These are phyloP conservation scores for Fomitopsis palustris DNA, from an alignment of 1,284 basidiomycete species.

Conservation along the genomic window DNA sequence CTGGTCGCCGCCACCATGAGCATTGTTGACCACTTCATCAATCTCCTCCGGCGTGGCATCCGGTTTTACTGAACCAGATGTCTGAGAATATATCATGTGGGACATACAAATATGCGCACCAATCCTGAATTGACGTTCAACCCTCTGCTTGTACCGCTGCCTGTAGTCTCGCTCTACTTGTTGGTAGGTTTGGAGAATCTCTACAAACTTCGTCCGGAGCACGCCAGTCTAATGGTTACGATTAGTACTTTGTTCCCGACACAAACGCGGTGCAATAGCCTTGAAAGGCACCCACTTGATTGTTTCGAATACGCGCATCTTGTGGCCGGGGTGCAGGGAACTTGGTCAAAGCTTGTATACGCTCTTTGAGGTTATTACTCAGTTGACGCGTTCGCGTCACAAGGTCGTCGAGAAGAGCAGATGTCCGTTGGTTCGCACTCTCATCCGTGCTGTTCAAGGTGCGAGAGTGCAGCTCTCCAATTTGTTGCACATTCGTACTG, in stretches of 20 bases:
- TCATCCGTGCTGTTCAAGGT: conserved; percentile 56
- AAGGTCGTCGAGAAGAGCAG: conserved; percentile 51
- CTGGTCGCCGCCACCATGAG: conserved; percentile 56
- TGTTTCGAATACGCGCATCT: conserved; percentile 64
- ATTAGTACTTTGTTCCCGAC: neutral
- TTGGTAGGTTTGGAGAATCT: conserved; percentile 74
- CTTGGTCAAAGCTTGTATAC: conserved; percentile 55
- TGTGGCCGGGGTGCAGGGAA: conserved; percentile 34
- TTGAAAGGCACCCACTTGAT: conserved; percentile 48
- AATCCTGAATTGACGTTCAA: conserved; percentile 89
- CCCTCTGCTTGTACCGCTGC: conserved; percentile 75
- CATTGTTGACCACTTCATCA: conserved; percentile 69
- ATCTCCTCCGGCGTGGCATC: conserved; percentile 87
- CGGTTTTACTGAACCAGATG: conserved; percentile 66
- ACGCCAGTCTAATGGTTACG: conserved; percentile 40
- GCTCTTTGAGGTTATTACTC: conserved; percentile 59
- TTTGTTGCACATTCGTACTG: conserved; percentile 51
- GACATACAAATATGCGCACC: conserved; percentile 38
- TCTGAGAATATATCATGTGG: neutral
- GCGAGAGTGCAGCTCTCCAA: conserved; percentile 57
- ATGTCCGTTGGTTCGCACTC: conserved; percentile 39
- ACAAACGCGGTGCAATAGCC: neutral
- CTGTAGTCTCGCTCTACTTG: conserved; percentile 85
- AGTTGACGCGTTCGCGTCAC: conserved; percentile 60
- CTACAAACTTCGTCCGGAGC: conserved; percentile 61